Conservation (phyloP, 2,329 filamentous ascomycete species). For the Calonectria fujianensis region DNA sequence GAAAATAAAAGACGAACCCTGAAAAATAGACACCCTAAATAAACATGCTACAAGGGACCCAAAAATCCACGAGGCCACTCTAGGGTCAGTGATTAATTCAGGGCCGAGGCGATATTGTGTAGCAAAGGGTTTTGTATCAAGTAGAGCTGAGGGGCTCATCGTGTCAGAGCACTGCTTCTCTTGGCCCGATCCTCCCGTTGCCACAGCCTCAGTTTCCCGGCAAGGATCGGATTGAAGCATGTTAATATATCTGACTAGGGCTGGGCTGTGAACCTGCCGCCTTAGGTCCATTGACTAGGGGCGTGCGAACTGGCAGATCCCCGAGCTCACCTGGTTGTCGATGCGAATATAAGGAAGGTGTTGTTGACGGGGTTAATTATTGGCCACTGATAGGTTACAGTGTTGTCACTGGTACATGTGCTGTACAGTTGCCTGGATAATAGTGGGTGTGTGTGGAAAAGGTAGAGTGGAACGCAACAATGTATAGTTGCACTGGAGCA, state of each 20-base stretch:
- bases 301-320: slow-evolving; percentile 7
- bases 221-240: slow-evolving; percentile 7
- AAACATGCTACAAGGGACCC: slow-evolving; percentile 8
- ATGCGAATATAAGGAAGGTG: not conserved
- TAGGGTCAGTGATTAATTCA: not conserved
- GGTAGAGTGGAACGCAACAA: not conserved
- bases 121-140: not conserved
- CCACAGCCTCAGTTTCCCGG: not conserved
- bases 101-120: not conserved
- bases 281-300: slow-evolving; percentile 8
- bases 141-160: not conserved
- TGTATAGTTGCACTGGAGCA: slow-evolving; percentile 8
- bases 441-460: slow-evolving; percentile 1
- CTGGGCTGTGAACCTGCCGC: not conserved
- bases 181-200: not conserved
- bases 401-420: not conserved
- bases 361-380: not conserved
- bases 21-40: not conserved
- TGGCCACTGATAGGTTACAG: not conserved
- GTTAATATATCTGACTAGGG: slow-evolving; percentile 1
- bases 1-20: not conserved
- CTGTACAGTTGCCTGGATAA: not conserved
- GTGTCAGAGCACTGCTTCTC: not conserved
- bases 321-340: not conserved
- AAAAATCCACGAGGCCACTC: not conserved